Percentiles rank a stretch among this genome's conserved stretches.
These are phyloP conservation scores for Suillus weaverae DNA, from an alignment of 768 basidiomycete species.

Conservation along the genomic window DNA sequence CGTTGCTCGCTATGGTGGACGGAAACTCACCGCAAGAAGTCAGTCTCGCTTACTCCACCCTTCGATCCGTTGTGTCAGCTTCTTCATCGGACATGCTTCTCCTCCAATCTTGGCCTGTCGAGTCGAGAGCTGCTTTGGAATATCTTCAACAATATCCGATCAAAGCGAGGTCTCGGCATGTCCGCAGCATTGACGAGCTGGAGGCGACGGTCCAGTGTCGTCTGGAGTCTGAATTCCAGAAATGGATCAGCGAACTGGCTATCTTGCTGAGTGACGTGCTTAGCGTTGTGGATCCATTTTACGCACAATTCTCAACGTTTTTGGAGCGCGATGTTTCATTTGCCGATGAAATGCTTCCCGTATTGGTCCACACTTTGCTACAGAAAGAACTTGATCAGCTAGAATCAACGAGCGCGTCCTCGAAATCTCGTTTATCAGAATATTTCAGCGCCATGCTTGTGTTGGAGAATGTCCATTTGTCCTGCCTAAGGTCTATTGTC, in stretches of 20 bases:
- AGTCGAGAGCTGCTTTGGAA: slow-evolving; percentile 45
- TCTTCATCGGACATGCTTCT: slow-evolving; percentile 30
- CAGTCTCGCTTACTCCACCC: slow-evolving; percentile 60
- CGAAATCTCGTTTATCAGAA: slow-evolving; percentile 22
- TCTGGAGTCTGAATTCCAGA: slow-evolving; percentile 48
- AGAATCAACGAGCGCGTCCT: slow-evolving; percentile 1
- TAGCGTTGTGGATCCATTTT: slow-evolving; percentile 58
- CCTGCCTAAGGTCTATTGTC: slow-evolving; percentile 59
- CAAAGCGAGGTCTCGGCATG: slow-evolving; percentile 31
- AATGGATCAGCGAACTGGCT: slow-evolving; percentile 65
- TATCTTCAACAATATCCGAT: slow-evolving; percentile 50
- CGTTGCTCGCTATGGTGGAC: slow-evolving; percentile 60
- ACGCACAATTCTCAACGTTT: slow-evolving; percentile 62
- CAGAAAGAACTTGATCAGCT: slow-evolving; percentile 25
- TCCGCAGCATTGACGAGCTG: slow-evolving; percentile 39
- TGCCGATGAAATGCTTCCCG: slow-evolving; percentile 67
- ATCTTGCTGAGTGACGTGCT: slow-evolving; percentile 59
- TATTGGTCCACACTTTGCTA: slow-evolving; percentile 72
- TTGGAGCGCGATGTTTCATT: slow-evolving; percentile 55
- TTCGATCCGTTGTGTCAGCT: slow-evolving; percentile 56
- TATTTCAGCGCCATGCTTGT: slow-evolving; percentile 28
- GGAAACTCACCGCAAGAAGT: slow-evolving; percentile 48
- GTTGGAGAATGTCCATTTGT: slow-evolving; percentile 37
- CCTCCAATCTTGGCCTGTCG: slow-evolving; percentile 35
- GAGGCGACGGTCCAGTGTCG: slow-evolving; percentile 34